These are phyloP conservation scores for Fraxinus excelsior DNA, from an alignment of 257 asterid genomes.

Conservation along the genomic window DNA sequence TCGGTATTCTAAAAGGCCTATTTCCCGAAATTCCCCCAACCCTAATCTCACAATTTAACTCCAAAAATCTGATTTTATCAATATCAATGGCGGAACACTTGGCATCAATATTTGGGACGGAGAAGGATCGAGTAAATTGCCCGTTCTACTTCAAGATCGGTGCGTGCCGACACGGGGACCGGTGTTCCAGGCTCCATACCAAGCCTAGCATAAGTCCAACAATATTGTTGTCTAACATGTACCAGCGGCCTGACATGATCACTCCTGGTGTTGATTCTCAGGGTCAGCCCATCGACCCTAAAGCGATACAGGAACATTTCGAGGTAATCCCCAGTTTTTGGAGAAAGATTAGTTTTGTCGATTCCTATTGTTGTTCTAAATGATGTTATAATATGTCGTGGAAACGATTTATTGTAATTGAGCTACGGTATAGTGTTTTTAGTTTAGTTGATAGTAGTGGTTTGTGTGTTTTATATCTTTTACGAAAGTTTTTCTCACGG, in stretches of 20 bases:
- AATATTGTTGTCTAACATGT: slow-evolving; percentile 85
- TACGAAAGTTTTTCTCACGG: not conserved
- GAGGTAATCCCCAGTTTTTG: slow-evolving; percentile 49
- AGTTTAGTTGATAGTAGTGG: not conserved
- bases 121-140: slow-evolving; percentile 90
- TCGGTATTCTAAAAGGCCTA: not conserved
- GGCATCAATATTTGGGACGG: slow-evolving; percentile 90
- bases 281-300: slow-evolving; percentile 84
- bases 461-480: not conserved
- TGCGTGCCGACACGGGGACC: slow-evolving; percentile 96
- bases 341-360: not conserved
- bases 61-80: not conserved
- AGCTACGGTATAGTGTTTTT: not conserved
- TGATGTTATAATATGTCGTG: not conserved
- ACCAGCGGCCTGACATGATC: slow-evolving; percentile 94
- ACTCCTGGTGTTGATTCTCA: slow-evolving; percentile 92
- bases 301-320: slow-evolving; percentile 79
- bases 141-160: slow-evolving; percentile 98
- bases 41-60: not conserved
- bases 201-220: slow-evolving; percentile 95
- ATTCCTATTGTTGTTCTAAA: not conserved
- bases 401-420: not conserved
- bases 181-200: slow-evolving; percentile 93
- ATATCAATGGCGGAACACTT: slow-evolving; percentile 79
- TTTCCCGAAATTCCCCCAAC: not conserved